Percentiles rank a stretch among this genome's conserved stretches.
Evolutionary conservation across 345 rosid species (phyloP).

Genomic region (Populus davidiana): DNA sequence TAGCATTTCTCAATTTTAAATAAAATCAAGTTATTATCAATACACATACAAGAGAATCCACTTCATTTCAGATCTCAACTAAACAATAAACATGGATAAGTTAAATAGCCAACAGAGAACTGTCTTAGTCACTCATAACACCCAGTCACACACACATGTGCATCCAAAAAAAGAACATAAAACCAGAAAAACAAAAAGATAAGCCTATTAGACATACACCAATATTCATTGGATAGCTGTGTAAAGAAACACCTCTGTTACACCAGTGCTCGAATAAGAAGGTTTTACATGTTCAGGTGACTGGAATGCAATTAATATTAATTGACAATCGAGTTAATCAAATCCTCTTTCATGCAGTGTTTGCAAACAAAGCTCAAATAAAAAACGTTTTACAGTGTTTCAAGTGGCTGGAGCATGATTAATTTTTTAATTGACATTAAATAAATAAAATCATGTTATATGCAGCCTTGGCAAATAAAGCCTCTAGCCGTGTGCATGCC

Average conservation of each 20-base stretch:
- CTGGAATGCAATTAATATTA: not conserved
- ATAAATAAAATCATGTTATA: no score
- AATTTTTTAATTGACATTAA: not conserved
- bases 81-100: not conserved
- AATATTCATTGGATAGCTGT: not conserved
- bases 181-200: not conserved
- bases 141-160: not conserved
- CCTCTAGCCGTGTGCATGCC: no score
- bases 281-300: not conserved
- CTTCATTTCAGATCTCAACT: not conserved
- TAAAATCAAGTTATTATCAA: not conserved
- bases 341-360: not conserved
- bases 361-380: not conserved
- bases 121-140: not conserved
- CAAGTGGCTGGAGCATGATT: not conserved
- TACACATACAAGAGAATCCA: not conserved
- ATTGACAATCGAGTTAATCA: not conserved
- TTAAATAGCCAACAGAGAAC: not conserved
- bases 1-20: not conserved
- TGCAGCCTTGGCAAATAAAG: no score
- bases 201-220: not conserved
- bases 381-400: not conserved
- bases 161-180: not conserved
- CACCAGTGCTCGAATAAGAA: not conserved
- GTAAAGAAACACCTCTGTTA: not conserved